Evolutionary conservation across 306 rosid genomes (phyloP), one percentile per base, ranked within the genome.

Genomic region (Canavalia gladiata): DNA sequence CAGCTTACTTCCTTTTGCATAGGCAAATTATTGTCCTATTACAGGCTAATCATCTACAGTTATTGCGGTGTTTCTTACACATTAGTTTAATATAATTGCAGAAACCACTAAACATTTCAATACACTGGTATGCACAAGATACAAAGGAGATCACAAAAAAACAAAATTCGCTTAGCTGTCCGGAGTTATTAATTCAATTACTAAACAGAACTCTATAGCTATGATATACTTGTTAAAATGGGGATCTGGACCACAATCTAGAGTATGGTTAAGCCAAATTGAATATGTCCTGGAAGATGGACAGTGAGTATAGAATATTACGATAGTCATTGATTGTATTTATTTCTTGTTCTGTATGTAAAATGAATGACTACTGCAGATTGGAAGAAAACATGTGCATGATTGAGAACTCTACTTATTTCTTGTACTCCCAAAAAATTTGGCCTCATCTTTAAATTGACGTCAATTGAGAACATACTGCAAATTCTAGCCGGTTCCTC

Each of bases 161-260:
- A 46, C 50, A 57, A 57, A 57, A 52, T n/a, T 42, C 12, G 76
- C 68, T 33, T 55, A 28, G 47, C 54, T 47, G 43, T 67, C 43
- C 37, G 25, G 62, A 57, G 54, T 39, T 65, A 51, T 50, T 35
- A 13, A 51, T 76, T 50, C 42, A 4, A 28, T 68, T 64, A 47
- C 41, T 51, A 34, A 50, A 7, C 10, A 10, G n/a, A 52, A 10
- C 6, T 52, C 18, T 47, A 66, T 41, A 41, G 42, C 8, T 76
- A 67, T 66, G 33, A 2, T 77, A 45, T 39, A 65, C 68, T 57
- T 52, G 35, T 78, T 78, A 69, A 78, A 33, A 69, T 45, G 51
- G 62, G 83, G 77, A 79, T 79, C 41, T 69, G 83, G 77, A 69
- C 83, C 83, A 79, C 83, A 69, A 18, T 54, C 82, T 42, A 31